A percentile compares a stretch with the other conserved stretches of the same genome.
phyloP scores from a whole-genome alignment of 768 basidiomycete genomes.

The Agrocybe pediades region DNA sequence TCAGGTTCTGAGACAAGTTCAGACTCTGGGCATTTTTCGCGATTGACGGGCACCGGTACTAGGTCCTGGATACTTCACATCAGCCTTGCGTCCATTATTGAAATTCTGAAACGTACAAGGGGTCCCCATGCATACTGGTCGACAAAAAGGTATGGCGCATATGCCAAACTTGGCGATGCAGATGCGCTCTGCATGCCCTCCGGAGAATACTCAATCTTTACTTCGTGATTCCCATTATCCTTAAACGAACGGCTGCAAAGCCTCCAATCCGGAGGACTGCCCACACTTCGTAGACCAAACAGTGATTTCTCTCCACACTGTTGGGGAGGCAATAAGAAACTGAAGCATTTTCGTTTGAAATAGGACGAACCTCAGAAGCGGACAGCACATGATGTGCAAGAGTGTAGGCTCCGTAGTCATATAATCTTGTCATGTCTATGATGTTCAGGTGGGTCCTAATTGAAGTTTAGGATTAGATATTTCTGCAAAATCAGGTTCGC shows the following conservation, averaged over 20 bases:
- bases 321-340: background rate
- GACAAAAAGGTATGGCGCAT: conserved; percentile 31
- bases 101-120: conserved; percentile 19
- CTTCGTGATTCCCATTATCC: conserved; percentile 31
- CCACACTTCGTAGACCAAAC: conserved; percentile 1
- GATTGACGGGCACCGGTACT: conserved; percentile 30
- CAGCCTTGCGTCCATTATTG: background rate
- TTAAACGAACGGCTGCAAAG: conserved; percentile 26
- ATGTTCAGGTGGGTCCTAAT: conserved; percentile 35
- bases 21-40: conserved; percentile 25
- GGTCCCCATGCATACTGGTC: conserved; percentile 27
- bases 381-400: conserved; percentile 23
- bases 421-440: conserved; percentile 30
- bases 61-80: conserved; percentile 28
- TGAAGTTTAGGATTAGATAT: background rate
- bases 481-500: background rate
- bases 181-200: conserved; percentile 11
- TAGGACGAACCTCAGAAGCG: conserved; percentile 19
- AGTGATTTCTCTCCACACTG: background rate
- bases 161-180: conserved; percentile 23
- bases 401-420: conserved; percentile 30
- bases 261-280: conserved; percentile 14
- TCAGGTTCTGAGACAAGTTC: background rate
- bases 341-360: background rate
- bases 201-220: conserved; percentile 24